Evolutionary conservation across 2,329 filamentous ascomycete species (phyloP).

Genomic region (Reticulascus tulasneorum): DNA sequence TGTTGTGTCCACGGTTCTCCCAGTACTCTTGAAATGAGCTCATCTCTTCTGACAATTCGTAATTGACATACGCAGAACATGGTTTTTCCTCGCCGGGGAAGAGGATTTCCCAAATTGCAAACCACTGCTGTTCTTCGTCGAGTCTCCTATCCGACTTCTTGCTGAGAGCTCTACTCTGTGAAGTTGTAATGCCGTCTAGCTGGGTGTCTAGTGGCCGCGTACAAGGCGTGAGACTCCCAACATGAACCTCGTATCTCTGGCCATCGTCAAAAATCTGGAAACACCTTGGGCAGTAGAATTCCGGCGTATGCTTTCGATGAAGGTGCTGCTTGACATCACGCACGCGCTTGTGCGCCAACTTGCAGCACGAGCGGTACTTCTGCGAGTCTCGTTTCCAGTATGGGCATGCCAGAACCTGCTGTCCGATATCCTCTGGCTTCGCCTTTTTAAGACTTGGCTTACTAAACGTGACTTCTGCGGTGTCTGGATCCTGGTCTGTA

Average conservation of each 20-base stretch:
- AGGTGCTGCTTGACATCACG: constrained; percentile 6
- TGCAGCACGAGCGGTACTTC: neutral
- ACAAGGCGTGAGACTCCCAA: no score
- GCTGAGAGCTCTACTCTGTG: neutral
- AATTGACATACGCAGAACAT: neutral
- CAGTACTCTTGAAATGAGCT: no score
- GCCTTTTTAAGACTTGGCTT: no score
- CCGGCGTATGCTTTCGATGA: neutral
- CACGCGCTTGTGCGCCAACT: neutral
- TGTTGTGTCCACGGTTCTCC: no score
- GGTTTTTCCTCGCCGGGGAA: neutral
- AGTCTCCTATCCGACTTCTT: neutral
- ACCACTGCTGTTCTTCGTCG: neutral
- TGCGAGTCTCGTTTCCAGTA: neutral
- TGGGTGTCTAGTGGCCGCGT: no score
- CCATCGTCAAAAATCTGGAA: neutral
- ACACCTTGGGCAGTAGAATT: neutral
- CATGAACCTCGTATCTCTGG: neutral
- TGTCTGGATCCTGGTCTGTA: no score
- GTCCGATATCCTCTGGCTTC: no score
- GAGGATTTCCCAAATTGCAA: neutral
- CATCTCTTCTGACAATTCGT: no score
- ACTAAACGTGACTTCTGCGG: no score
- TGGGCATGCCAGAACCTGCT: neutral
- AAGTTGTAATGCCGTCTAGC: neutral